Evolutionary conservation across 768 basidiomycete genomes (phyloP).

Genomic region (Suillus spraguei): DNA sequence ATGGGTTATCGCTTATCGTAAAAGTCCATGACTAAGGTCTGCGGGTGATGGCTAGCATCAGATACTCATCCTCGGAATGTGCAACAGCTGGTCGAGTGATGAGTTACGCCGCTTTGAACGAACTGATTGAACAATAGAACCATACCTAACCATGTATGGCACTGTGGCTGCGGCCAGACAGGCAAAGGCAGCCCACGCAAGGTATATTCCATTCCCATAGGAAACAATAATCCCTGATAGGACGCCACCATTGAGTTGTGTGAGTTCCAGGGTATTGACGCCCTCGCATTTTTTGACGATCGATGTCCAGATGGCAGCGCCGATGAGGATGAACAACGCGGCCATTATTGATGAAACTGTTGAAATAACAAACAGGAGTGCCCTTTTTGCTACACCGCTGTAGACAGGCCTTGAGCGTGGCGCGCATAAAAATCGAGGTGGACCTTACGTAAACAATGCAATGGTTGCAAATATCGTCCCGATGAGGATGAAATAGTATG

Average conservation of each 20-base stretch:
- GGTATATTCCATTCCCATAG: constrained; percentile 60
- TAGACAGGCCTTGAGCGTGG: constrained; percentile 13
- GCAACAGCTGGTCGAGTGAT: constrained; percentile 60
- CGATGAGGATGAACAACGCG: constrained; percentile 65
- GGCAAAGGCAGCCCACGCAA: constrained; percentile 77
- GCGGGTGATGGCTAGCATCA: constrained; percentile 30
- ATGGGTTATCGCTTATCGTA: constrained; percentile 2
- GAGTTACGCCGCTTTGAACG: neutral
- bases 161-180: constrained; percentile 64
- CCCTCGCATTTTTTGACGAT: constrained; percentile 63
- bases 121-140: constrained; percentile 9
- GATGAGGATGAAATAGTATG: constrained; percentile 75
- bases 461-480: constrained; percentile 69
- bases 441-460: constrained; percentile 65
- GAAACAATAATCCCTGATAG: constrained; percentile 66
- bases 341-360: constrained; percentile 62
- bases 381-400: constrained; percentile 70
- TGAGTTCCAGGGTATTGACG: constrained; percentile 56
- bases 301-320: constrained; percentile 77
- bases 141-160: constrained; percentile 80
- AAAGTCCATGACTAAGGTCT: neutral
- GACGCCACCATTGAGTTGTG: constrained; percentile 27
- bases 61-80: constrained; percentile 67
- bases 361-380: constrained; percentile 68
- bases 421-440: constrained; percentile 9